Evolutionary conservation across 2,329 filamentous ascomycete genomes (phyloP), one percentile per base, ranked within the genome.

Genomic region (Cladosporium sp.): DNA sequence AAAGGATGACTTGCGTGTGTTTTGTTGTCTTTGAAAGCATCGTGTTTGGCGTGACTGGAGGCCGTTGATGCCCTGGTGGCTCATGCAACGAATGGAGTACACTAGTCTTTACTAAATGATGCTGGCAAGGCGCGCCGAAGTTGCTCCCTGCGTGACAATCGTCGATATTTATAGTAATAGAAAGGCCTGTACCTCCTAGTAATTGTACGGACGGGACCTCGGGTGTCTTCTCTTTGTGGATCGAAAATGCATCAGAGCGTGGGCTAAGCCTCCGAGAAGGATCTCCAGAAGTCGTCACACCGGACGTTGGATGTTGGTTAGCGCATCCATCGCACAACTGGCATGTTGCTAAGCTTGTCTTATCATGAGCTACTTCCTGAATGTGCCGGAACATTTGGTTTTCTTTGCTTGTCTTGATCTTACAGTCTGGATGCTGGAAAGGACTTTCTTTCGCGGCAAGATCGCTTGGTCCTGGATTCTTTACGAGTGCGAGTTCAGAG

Each of bases 301-400:
- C 25, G 18, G 39, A 15, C 39, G 39, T 42, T 29, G 8, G 12
- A 42, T 7, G 2, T 7, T 30, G 22, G 4, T 7, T 42, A 42
- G 39, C 39, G 39, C 39, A 42, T 42, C 39, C 39, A 29, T 42
- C 22, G 39, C n/a, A n/a, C n/a, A n/a, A n/a, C n/a, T n/a, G n/a
- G n/a, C n/a, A n/a, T n/a, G n/a, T n/a, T n/a, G n/a, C n/a, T n/a
- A n/a, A n/a, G n/a, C n/a, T n/a, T n/a, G n/a, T n/a, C n/a, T n/a
- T n/a, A n/a, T n/a, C n/a, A n/a, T n/a, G n/a, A n/a, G n/a, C n/a
- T n/a, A n/a, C n/a, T n/a, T n/a, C n/a, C n/a, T n/a, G n/a, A n/a
- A n/a, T n/a, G n/a, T n/a, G n/a, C n/a, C n/a, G n/a, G n/a, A n/a
- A n/a, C n/a, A n/a, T n/a, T n/a, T n/a, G n/a, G n/a, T n/a, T n/a